Conservation (phyloP, 805 yeast species). For the Danielia reshetovae region DNA sequence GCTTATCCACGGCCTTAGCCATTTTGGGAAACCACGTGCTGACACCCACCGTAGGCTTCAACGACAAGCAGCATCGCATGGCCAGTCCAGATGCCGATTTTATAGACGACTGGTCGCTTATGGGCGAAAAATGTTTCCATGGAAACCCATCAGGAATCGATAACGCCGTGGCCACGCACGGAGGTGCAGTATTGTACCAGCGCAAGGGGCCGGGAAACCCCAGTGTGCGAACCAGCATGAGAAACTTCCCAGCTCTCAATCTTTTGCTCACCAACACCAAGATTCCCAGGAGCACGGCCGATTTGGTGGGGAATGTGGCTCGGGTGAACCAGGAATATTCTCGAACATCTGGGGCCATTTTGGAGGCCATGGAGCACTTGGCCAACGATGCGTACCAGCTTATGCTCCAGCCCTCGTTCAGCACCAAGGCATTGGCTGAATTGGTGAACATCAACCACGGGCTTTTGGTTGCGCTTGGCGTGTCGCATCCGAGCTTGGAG, state of each 20-base stretch:
- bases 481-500: constrained; percentile 90
- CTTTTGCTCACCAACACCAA: constrained; percentile 79
- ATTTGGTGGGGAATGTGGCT: constrained; percentile 74
- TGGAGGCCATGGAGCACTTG: constrained; percentile 73
- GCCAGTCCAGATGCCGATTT: constrained; percentile 47
- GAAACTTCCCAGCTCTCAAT: constrained; percentile 69
- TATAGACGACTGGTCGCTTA: constrained; percentile 81
- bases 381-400: constrained; percentile 69
- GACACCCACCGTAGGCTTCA: constrained; percentile 29
- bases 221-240: constrained; percentile 62
- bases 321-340: constrained; percentile 51
- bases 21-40: constrained; percentile 53
- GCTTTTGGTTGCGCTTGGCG: constrained; percentile 77
- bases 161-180: constrained; percentile 91
- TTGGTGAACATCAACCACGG: constrained; percentile 85
- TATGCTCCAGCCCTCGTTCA: constrained; percentile 52
- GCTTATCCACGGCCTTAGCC: constrained; percentile 71
- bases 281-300: constrained; percentile 85
- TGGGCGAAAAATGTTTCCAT: constrained; percentile 94
- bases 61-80: constrained; percentile 28
- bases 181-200: constrained; percentile 92
- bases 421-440: constrained; percentile 47
- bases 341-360: constrained; percentile 48
- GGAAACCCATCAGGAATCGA: constrained; percentile 97
- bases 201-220: constrained; percentile 53